These are phyloP conservation scores for Schizothecium vesticola DNA, from an alignment of 495 filamentous ascomycete species.

Conservation along the genomic window DNA sequence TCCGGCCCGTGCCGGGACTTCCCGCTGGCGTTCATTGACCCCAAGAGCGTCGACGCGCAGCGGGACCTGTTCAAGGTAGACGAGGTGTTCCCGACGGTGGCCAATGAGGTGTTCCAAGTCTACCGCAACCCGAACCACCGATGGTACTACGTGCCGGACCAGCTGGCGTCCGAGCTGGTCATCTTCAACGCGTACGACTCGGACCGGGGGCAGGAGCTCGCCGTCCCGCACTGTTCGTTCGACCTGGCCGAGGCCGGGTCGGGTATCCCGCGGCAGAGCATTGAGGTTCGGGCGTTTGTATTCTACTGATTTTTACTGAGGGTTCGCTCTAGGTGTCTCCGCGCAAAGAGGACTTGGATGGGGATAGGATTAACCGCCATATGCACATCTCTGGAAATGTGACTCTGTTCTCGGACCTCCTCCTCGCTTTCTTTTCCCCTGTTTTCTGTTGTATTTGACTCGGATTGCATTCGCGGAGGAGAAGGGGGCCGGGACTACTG, in stretches of 20 bases:
- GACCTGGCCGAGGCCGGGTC: background rate
- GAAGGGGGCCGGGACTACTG: no score
- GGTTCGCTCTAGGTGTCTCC: no score
- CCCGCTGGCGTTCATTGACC: background rate
- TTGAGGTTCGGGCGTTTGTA: conserved; percentile 1
- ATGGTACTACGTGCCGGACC: background rate
- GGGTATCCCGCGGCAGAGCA: conserved; percentile 1
- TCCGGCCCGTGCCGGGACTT: background rate
- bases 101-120: background rate
- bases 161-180: background rate
- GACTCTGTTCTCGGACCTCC: no score
- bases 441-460: no score
- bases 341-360: no score
- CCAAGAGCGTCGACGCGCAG: background rate
- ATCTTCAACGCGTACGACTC: conserved; percentile 2
- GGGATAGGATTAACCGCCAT: no score
- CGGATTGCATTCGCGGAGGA: no score
- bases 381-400: no score
- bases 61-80: background rate
- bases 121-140: background rate
- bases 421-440: no score
- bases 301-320: no score
- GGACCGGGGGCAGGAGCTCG: background rate
- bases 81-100: conserved; percentile 1
- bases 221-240: background rate